Percentiles rank a stretch among this genome's conserved stretches.
Evolutionary conservation across 2,329 filamentous ascomycete genomes (phyloP).

Genomic region (Talaromyces albobiverticillius): DNA sequence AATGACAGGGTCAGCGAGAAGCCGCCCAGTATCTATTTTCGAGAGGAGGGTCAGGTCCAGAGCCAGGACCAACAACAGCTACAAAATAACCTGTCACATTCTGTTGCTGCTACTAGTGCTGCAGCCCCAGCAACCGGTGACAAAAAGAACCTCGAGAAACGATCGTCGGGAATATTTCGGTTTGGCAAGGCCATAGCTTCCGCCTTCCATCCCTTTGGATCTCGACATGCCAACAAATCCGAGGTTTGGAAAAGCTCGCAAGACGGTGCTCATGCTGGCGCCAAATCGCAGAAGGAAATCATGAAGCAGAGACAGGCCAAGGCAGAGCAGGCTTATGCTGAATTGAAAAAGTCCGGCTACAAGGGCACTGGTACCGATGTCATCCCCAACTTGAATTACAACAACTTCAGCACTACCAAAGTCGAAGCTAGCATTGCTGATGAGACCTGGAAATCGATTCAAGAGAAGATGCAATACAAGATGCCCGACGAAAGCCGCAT

Average conservation of each 20-base stretch:
- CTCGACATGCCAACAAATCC: slow-evolving; percentile 40
- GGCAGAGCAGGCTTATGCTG: slow-evolving; percentile 52
- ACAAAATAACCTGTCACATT: slow-evolving; percentile 20
- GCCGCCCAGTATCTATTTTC: slow-evolving; percentile 68
- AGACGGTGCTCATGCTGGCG: slow-evolving; percentile 32
- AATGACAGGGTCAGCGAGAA: slow-evolving; percentile 71
- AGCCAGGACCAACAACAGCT: slow-evolving; percentile 14
- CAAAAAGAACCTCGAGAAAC: slow-evolving; percentile 24
- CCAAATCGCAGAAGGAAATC: slow-evolving; percentile 40
- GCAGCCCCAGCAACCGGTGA: too few relatives aligned
- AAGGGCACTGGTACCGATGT: slow-evolving; percentile 31
- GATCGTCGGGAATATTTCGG: slow-evolving; percentile 50
- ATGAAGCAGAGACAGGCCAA: slow-evolving; percentile 43
- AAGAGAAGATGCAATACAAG: slow-evolving; percentile 29
- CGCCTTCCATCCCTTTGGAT: slow-evolving; percentile 53
- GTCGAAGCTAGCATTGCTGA: slow-evolving; percentile 27
- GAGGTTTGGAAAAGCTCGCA: slow-evolving; percentile 24
- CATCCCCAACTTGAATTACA: neutral
- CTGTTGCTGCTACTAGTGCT: slow-evolving; percentile 11
- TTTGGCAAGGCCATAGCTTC: slow-evolving; percentile 56
- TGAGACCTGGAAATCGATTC: slow-evolving; percentile 32
- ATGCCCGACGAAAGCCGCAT: slow-evolving; percentile 16
- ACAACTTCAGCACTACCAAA: neutral
- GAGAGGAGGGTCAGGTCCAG: slow-evolving; percentile 18
- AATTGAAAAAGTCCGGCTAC: slow-evolving; percentile 53